phyloP scores from a whole-genome alignment of 2,329 filamentous ascomycete genomes.

The Paraconiothyrium brasiliense region DNA sequence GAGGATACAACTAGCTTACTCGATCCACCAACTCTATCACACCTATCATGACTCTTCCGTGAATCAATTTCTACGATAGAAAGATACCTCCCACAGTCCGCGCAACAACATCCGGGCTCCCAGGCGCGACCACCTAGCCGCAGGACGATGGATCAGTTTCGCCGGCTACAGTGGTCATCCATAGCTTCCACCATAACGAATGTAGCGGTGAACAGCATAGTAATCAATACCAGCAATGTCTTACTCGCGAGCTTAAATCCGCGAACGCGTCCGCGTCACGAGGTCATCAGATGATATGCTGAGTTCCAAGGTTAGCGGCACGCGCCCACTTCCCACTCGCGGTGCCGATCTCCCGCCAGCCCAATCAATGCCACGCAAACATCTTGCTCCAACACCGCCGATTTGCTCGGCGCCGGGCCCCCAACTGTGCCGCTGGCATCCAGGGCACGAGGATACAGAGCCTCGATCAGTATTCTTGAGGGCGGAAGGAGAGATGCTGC shows the following conservation, averaged over 20 bases:
- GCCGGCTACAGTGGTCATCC: too few species aligned
- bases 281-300: background rate
- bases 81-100: too few species aligned
- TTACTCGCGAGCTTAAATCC: background rate
- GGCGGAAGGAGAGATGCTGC: background rate
- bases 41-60: too few species aligned
- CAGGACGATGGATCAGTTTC: too few species aligned
- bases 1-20: too few species aligned
- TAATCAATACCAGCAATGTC: background rate
- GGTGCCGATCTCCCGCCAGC: slow-evolving; percentile 5
- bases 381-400: background rate
- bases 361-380: background rate
- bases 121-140: too few species aligned
- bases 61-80: too few species aligned
- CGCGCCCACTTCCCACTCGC: background rate
- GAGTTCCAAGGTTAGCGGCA: background rate
- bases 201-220: background rate
- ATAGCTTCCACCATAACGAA: background rate
- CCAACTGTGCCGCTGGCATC: background rate
- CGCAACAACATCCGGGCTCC: too few species aligned
- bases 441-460: background rate
- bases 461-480: background rate
- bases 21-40: too few species aligned
- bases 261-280: background rate
- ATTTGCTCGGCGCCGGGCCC: background rate